Conservation (phyloP, 2,329 filamentous ascomycete species). For the Fusarium verrucosum region DNA sequence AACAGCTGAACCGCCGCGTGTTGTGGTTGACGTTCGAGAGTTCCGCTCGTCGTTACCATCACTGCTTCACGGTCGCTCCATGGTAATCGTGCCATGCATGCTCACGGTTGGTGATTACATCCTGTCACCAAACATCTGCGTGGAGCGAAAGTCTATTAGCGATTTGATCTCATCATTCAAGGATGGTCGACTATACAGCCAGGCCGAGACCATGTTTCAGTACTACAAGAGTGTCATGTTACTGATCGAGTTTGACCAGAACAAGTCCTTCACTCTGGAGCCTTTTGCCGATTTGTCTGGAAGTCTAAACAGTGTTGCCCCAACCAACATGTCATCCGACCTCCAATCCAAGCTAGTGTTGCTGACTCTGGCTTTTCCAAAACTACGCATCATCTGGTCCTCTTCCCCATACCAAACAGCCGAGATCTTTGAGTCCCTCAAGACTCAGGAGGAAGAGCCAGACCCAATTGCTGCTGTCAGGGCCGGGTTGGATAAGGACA, state of each 20-base stretch:
- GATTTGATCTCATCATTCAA: constrained; percentile 93
- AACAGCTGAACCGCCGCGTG: constrained; percentile 85
- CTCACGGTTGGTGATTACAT: constrained; percentile 97
- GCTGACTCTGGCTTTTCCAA: constrained; percentile 89
- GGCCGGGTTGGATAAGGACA: constrained; percentile 71
- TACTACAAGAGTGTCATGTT: constrained; percentile 92
- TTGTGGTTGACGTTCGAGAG: constrained; percentile 95
- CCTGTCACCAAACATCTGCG: constrained; percentile 86
- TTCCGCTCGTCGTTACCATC: constrained; percentile 94
- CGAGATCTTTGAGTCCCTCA: constrained; percentile 94
- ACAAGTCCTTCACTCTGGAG: constrained; percentile 95
- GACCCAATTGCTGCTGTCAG: constrained; percentile 88
- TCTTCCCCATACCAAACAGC: constrained; percentile 94
- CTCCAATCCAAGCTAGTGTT: constrained; percentile 92
- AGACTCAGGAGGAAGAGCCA: constrained; percentile 88
- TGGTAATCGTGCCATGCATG: constrained; percentile 92
- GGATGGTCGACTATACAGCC: constrained; percentile 89
- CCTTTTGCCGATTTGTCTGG: constrained; percentile 74
- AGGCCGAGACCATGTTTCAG: constrained; percentile 92
- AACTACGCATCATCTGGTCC: constrained; percentile 92
- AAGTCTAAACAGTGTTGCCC: constrained; percentile 70
- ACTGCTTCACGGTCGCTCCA: constrained; percentile 86
- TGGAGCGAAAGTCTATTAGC: constrained; percentile 92
- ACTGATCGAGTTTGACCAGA: constrained; percentile 96
- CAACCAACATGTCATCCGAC: constrained; percentile 70